Evolutionary conservation across 768 basidiomycete species (phyloP).

Genomic region (Albatrellus ellisii): DNA sequence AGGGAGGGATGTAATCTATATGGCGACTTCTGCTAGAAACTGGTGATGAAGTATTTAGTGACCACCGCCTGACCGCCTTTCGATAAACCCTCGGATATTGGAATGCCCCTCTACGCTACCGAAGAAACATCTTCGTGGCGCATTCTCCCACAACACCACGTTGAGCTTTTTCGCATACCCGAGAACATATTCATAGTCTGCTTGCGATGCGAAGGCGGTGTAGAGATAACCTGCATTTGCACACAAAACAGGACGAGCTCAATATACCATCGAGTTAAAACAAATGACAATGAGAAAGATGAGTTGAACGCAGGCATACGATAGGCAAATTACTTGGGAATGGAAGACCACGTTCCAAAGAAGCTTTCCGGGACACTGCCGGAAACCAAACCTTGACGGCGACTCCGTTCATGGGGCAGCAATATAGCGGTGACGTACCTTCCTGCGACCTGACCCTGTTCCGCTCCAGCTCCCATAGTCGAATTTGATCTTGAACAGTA

Average conservation of each 20-base stretch:
- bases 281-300: slow-evolving; percentile 1
- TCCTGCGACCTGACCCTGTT: slow-evolving; percentile 80
- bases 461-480: slow-evolving; percentile 92
- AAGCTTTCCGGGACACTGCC: no score
- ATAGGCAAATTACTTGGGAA: no score
- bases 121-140: slow-evolving; percentile 68
- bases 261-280: slow-evolving; percentile 4
- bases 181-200: slow-evolving; percentile 79
- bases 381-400: no score
- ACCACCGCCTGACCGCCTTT: slow-evolving; percentile 39
- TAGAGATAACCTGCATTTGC: slow-evolving; percentile 80
- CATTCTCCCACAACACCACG: slow-evolving; percentile 76
- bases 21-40: no score
- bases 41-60: background rate
- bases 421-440: slow-evolving; percentile 36
- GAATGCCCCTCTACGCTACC: slow-evolving; percentile 65
- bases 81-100: slow-evolving; percentile 71
- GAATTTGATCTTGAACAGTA: slow-evolving; percentile 94
- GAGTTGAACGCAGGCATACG: background rate
- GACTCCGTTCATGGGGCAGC: background rate
- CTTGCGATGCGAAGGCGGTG: slow-evolving; percentile 73
- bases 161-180: slow-evolving; percentile 76
- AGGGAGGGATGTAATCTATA: no score
- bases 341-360: no score
- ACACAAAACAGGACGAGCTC: slow-evolving; percentile 7